Conservation (phyloP, 768 basidiomycete genomes). For the Neoboletus subvelutipes region DNA sequence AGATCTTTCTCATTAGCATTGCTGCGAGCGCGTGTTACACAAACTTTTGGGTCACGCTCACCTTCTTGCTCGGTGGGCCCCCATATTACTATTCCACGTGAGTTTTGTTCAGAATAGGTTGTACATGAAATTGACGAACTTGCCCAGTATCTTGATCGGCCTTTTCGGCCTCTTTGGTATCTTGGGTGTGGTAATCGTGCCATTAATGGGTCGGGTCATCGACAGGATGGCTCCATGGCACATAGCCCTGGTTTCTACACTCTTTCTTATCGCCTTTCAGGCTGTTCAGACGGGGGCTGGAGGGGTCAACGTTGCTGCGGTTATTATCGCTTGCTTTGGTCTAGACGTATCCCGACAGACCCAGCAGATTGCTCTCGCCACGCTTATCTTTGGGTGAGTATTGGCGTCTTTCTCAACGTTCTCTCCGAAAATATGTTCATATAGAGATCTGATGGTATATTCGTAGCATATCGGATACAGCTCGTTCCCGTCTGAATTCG, state of each 20-base stretch:
- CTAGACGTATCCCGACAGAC: slow-evolving; percentile 68
- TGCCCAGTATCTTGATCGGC: slow-evolving; percentile 50
- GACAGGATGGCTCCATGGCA: slow-evolving; percentile 74
- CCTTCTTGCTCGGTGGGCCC: slow-evolving; percentile 72
- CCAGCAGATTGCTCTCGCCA: slow-evolving; percentile 63
- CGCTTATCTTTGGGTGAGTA: slow-evolving; percentile 47
- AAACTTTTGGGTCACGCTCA: slow-evolving; percentile 69
- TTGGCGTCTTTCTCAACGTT: background rate
- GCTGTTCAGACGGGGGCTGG: slow-evolving; percentile 65
- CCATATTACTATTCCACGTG: slow-evolving; percentile 74
- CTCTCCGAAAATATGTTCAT: background rate
- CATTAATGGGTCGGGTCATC: slow-evolving; percentile 63
- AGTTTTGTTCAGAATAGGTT: slow-evolving; percentile 5
- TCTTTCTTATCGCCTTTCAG: slow-evolving; percentile 48
- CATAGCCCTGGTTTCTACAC: slow-evolving; percentile 55
- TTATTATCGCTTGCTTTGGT: slow-evolving; percentile 64
- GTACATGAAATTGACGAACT: background rate
- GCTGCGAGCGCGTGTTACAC: slow-evolving; percentile 54
- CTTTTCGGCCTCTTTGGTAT: slow-evolving; percentile 70
- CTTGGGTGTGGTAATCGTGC: slow-evolving; percentile 64
- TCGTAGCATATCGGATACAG: slow-evolving; percentile 36
- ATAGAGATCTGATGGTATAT: background rate
- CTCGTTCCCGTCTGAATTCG: slow-evolving; percentile 71
- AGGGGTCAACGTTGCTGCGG: slow-evolving; percentile 63
- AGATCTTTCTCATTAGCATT: slow-evolving; percentile 58